Base-by-base conservation (phyloP, 176 grass and related monocot genomes). In the Thalia dealbata region DNA sequence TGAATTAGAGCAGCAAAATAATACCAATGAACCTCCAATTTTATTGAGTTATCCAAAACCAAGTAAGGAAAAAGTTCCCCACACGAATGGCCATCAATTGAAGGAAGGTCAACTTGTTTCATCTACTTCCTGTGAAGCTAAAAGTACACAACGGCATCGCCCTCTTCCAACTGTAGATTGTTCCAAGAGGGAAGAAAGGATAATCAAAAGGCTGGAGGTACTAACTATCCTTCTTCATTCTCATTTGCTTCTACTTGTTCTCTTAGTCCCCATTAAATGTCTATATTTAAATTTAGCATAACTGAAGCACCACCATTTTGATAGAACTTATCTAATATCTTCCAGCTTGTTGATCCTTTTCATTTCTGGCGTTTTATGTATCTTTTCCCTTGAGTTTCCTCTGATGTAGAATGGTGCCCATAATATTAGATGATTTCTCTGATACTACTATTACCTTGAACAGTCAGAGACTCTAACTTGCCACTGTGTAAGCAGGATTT, bases 181-280 rank as follows among this genome's bases (percentile, higher is more conserved):
- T 83, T 78, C 78, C 64, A 86, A 56, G 69, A 88, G 92, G 10
- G 82, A 96, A 78, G 76, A 73, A 78, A 88, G 89, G 69, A 96
- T 96, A 87, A 69, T 96, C 16, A 81, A 92, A 75, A 90, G 82
- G 79, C 75, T 96, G 64, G 78, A 83, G 92, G 92, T 96, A 28
- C 75, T 22, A 68, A 68, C 15, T 68, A 68, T 45, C 23, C 32
- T 44, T 68, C 8, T 23, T 44, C 65, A 43, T 28, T 14, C 8
- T 63, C 44, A 32, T 30, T 30, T 16, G 28, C 60, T 67, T 68
- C 30, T 44, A 24, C 38, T 68, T 68, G 21, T 11, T 44, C 8
- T n/a, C 38, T 44, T 43, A 12, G 18, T 43, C 43, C 8, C 9
- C 65, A 44, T 44, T 63, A 0, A 14, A 28, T 28, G 25, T 4